A percentile compares a stretch with the other conserved stretches of the same genome.
Evolutionary conservation across 2,329 filamentous ascomycete species (phyloP).

Genomic region (Monosporascus sp.): DNA sequence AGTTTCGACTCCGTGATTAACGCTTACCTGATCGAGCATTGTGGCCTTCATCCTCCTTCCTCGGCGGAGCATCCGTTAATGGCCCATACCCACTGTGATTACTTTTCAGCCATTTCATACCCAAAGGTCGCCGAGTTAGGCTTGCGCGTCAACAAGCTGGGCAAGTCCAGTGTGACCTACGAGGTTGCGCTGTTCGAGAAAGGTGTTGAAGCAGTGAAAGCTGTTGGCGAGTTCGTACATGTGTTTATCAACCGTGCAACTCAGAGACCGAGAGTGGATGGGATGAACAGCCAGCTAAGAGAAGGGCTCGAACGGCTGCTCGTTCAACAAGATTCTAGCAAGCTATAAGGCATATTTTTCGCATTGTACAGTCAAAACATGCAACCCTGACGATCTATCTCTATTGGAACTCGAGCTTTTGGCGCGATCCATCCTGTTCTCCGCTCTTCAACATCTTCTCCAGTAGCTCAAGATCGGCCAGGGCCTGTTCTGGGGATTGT

Average conservation of each 20-base stretch:
- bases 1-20: slow-evolving; percentile 89
- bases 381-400: slow-evolving; percentile 2
- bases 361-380: background rate
- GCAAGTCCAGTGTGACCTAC: slow-evolving; percentile 82
- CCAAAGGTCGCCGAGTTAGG: slow-evolving; percentile 78
- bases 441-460: slow-evolving; percentile 46
- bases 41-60: slow-evolving; percentile 64
- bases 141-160: slow-evolving; percentile 76
- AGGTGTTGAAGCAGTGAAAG: slow-evolving; percentile 67
- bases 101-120: slow-evolving; percentile 75
- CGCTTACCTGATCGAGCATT: slow-evolving; percentile 76
- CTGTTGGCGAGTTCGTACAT: slow-evolving; percentile 81
- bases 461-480: slow-evolving; percentile 56
- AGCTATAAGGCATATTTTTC: slow-evolving; percentile 12
- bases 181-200: slow-evolving; percentile 82
- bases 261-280: slow-evolving; percentile 59
- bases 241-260: slow-evolving; percentile 78
- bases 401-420: slow-evolving; percentile 35
- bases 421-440: slow-evolving; percentile 34
- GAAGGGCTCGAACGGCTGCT: slow-evolving; percentile 53
- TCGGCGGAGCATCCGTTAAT: slow-evolving; percentile 76
- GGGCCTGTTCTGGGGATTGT: slow-evolving; percentile 52
- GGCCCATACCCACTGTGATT: slow-evolving; percentile 80
- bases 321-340: slow-evolving; percentile 25
- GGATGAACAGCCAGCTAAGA: slow-evolving; percentile 58